These are phyloP conservation scores for Cutaneotrichosporon sp. DNA, from an alignment of 1,284 basidiomycete species.

Conservation along the genomic window DNA sequence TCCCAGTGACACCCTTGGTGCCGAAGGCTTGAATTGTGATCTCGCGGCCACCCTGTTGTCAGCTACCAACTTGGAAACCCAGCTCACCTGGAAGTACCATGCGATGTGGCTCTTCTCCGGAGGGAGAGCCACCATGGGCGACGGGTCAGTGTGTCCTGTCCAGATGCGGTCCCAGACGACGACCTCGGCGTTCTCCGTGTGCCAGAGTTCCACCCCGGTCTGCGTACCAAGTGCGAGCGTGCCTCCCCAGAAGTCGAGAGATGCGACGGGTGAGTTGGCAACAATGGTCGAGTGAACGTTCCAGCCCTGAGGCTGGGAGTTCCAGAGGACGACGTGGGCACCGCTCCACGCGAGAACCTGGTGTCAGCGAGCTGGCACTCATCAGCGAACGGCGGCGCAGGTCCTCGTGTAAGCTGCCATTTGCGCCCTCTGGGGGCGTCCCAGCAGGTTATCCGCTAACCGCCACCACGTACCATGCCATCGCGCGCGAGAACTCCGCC, in stretches of 20 bases:
- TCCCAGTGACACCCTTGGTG: conserved; percentile 27
- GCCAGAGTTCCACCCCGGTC: conserved; percentile 45
- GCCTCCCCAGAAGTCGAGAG: conserved; percentile 38
- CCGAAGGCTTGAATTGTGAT: conserved; percentile 35
- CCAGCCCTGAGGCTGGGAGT: conserved; percentile 28
- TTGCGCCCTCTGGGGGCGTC: too few relatives aligned
- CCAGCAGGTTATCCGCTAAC: too few relatives aligned
- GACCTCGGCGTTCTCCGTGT: conserved; percentile 34
- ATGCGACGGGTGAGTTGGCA: conserved; percentile 31
- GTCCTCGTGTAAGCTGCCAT: too few relatives aligned
- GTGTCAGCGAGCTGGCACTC: neutral
- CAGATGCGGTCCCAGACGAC: conserved; percentile 49
- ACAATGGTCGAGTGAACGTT: conserved; percentile 41
- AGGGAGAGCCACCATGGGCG: conserved; percentile 16
- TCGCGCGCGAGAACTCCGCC: conserved; percentile 34
- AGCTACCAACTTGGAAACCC: neutral
- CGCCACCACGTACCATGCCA: conserved; percentile 29
- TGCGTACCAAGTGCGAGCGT: conserved; percentile 36
- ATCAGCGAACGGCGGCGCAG: too few relatives aligned
- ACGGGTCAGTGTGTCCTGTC: conserved; percentile 19
- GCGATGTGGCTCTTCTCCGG: conserved; percentile 36
- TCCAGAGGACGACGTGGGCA: conserved; percentile 44
- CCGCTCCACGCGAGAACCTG: conserved; percentile 49
- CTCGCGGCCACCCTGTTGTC: conserved; percentile 23
- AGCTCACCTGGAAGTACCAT: conserved; percentile 34